Percentiles rank a stretch among this genome's conserved stretches.
Evolutionary conservation across 2,329 filamentous ascomycete genomes (phyloP).

Genomic region (Colletotrichum trifolii): DNA sequence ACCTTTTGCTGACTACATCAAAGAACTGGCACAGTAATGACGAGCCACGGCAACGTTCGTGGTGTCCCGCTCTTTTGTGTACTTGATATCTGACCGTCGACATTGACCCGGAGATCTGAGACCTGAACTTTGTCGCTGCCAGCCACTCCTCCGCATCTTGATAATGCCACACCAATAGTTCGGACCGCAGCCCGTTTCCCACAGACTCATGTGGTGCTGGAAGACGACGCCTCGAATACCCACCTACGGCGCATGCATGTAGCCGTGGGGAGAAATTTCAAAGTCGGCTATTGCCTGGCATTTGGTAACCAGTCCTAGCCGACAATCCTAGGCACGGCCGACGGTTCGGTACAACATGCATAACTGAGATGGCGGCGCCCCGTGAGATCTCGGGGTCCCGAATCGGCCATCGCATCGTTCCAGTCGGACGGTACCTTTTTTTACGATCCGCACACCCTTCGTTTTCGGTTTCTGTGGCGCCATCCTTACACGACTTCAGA

Average conservation of each 20-base stretch:
- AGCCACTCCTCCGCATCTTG: not conserved
- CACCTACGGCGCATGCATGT: not conserved
- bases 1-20: too few relatives aligned
- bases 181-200: not conserved
- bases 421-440: conserved; percentile 23
- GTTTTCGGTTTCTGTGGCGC: not conserved
- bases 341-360: conserved; percentile 8
- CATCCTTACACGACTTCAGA: not conserved
- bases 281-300: not conserved
- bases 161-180: not conserved
- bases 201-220: not conserved
- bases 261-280: conserved; percentile 6
- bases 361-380: conserved; percentile 1
- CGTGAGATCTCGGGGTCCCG: conserved; percentile 10
- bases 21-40: too few relatives aligned
- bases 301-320: conserved; percentile 6
- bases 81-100: too few relatives aligned
- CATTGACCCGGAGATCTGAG: not conserved
- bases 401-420: conserved; percentile 31
- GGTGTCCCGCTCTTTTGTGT: too few relatives aligned
- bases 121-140: not conserved
- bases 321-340: not conserved
- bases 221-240: conserved; percentile 2
- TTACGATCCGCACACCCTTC: conserved; percentile 14
- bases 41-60: too few relatives aligned